A percentile compares a stretch with the other conserved stretches of the same genome.
phyloP scores from a whole-genome alignment of 2,329 filamentous ascomycete genomes.

The Parafenestella ontariensis region DNA sequence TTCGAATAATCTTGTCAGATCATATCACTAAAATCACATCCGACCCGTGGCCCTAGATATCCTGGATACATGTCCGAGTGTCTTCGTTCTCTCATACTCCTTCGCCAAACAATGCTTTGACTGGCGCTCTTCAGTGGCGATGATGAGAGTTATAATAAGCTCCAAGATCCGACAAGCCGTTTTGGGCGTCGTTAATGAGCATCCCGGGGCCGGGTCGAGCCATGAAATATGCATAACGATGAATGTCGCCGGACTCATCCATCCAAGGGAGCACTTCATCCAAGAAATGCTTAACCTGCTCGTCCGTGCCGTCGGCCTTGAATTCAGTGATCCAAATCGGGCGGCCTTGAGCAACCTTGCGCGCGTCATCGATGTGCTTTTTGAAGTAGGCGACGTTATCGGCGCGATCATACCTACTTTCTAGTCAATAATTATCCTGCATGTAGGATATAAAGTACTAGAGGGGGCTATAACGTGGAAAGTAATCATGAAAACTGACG shows the following conservation, averaged over 20 bases:
- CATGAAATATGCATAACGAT: constrained; percentile 43
- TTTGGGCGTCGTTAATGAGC: constrained; percentile 24
- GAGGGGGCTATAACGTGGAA: not conserved
- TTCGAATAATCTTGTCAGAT: not conserved
- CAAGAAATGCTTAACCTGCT: constrained; percentile 29
- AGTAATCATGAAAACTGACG: not conserved
- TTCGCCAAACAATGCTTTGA: not conserved
- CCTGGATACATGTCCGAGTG: not conserved
- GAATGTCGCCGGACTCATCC: constrained; percentile 32
- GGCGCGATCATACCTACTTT: constrained; percentile 29
- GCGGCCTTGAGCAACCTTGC: constrained; percentile 59
- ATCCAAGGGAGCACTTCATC: constrained; percentile 42
- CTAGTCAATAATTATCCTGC: not conserved
- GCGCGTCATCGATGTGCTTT: constrained; percentile 40
- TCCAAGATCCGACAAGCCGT: constrained; percentile 24
- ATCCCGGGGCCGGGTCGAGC: constrained; percentile 13
- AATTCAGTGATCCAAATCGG: constrained; percentile 49
- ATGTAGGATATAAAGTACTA: not conserved
- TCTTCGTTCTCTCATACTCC: not conserved
- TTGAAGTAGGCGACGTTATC: constrained; percentile 39
- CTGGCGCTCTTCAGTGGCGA: not conserved
- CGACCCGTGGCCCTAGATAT: not conserved
- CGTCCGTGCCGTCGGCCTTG: constrained; percentile 23
- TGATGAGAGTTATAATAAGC: constrained; percentile 15
- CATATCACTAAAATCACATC: too few relatives aligned